Conservation (phyloP, 2,329 filamentous ascomycete genomes). For the Cladosporium sp. region DNA sequence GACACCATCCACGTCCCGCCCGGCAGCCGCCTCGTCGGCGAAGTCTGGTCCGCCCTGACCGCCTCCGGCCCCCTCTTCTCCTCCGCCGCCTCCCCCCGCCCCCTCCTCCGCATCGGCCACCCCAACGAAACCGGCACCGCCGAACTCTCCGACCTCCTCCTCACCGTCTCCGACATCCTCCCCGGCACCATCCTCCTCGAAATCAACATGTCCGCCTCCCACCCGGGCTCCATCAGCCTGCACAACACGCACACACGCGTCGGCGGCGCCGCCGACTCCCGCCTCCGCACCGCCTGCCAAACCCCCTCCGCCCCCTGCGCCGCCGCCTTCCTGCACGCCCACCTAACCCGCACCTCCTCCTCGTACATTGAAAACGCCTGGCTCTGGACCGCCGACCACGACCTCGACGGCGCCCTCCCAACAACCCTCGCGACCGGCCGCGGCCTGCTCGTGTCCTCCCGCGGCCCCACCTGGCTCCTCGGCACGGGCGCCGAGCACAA, state of each 20-base stretch:
- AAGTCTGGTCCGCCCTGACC: slow-evolving; percentile 52
- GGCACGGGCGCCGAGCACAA: slow-evolving; percentile 61
- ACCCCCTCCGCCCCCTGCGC: slow-evolving; percentile 27
- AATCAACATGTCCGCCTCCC: slow-evolving; percentile 44
- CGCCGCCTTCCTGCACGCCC: slow-evolving; percentile 26
- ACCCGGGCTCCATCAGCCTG: slow-evolving; percentile 44
- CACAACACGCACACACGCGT: slow-evolving; percentile 32
- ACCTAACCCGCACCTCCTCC: slow-evolving; percentile 49
- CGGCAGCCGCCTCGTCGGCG: slow-evolving; percentile 54
- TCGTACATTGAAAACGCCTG: slow-evolving; percentile 82
- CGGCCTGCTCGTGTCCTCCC: slow-evolving; percentile 73
- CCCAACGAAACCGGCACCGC: slow-evolving; percentile 58
- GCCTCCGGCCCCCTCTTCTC: slow-evolving; percentile 52
- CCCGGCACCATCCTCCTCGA: slow-evolving; percentile 41
- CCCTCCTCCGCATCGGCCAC: slow-evolving; percentile 61
- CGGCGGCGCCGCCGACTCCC: slow-evolving; percentile 30
- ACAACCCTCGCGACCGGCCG: slow-evolving; percentile 83
- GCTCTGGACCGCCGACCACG: slow-evolving; percentile 90
- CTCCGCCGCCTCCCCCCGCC: slow-evolving; percentile 52
- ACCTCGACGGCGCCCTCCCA: slow-evolving; percentile 67
- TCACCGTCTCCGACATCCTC: slow-evolving; percentile 45
- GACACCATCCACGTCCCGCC: slow-evolving; percentile 60
- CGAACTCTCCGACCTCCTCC: slow-evolving; percentile 62
- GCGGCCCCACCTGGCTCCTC: slow-evolving; percentile 51
- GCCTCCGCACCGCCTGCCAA: slow-evolving; percentile 35